phyloP scores from a whole-genome alignment of 805 yeast genomes.

The Ogataea pini region DNA sequence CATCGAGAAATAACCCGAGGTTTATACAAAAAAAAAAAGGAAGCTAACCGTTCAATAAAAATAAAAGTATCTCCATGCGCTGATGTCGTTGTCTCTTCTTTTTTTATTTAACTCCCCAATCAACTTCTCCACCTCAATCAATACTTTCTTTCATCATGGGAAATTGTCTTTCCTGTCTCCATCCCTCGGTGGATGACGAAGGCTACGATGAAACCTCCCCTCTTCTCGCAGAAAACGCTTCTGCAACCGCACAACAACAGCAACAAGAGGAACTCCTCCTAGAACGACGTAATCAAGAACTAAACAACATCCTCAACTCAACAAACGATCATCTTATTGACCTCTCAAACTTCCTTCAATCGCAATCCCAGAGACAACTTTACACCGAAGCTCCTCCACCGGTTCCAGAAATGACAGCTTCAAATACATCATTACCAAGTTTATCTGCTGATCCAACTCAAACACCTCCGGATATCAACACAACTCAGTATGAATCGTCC shows the following conservation, averaged over 20 bases:
- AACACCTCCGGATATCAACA: slow-evolving; percentile 8
- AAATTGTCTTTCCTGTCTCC: slow-evolving; percentile 35
- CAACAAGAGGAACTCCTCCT: slow-evolving; percentile 27
- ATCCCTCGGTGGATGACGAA: slow-evolving; percentile 23
- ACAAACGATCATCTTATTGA: slow-evolving; percentile 38
- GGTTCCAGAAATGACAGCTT: slow-evolving; percentile 8
- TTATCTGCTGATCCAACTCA: slow-evolving; percentile 6
- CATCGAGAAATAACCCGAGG: no score
- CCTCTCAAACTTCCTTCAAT: slow-evolving; percentile 26
- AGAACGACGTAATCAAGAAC: slow-evolving; percentile 34
- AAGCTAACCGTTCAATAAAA: no score
- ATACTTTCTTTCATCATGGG: slow-evolving; percentile 39
- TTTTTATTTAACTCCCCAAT: neutral
- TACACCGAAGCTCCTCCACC: slow-evolving; percentile 3
- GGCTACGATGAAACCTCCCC: slow-evolving; percentile 33
- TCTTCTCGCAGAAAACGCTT: slow-evolving; percentile 23
- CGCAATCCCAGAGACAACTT: slow-evolving; percentile 16
- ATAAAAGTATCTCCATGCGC: no score
- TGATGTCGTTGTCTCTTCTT: neutral
- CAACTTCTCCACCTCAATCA: no score
- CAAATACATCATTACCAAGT: slow-evolving; percentile 16
- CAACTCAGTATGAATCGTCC: slow-evolving; percentile 11
- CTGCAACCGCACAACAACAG: slow-evolving; percentile 23
- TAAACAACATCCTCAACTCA: slow-evolving; percentile 34
- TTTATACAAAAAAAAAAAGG: no score